Conservation (phyloP, 164 flowering plant species). For the Dillenia turbinata region DNA sequence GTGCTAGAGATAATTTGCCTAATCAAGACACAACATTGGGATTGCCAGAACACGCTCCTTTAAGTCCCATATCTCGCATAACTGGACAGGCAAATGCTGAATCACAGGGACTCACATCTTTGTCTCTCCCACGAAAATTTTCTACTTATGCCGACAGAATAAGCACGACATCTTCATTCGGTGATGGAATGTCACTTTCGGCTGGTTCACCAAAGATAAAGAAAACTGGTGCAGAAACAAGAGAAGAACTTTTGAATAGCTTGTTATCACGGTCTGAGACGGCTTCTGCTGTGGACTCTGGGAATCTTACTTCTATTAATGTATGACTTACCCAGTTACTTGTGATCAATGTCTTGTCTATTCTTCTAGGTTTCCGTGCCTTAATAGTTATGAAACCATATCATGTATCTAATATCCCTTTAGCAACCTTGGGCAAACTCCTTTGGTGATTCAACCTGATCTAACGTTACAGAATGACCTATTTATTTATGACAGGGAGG, state of each 20-base stretch:
- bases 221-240: slow-evolving; percentile 84
- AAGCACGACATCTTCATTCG: slow-evolving; percentile 60
- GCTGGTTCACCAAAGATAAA: slow-evolving; percentile 86
- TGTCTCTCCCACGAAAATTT: slow-evolving; percentile 48
- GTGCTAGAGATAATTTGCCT: slow-evolving; percentile 35
- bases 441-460: no score
- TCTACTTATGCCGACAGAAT: slow-evolving; percentile 92
- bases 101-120: slow-evolving; percentile 36
- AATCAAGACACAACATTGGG: slow-evolving; percentile 47
- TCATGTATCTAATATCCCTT: no score
- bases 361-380: no score
- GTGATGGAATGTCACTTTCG: slow-evolving; percentile 50
- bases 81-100: slow-evolving; percentile 44
- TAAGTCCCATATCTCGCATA: slow-evolving; percentile 33
- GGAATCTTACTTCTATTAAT: slow-evolving; percentile 33
- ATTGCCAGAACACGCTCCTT: slow-evolving; percentile 39
- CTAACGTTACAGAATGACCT: no score
- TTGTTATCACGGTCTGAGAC: slow-evolving; percentile 48
- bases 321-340: slow-evolving; percentile 29
- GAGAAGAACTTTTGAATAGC: slow-evolving; percentile 66
- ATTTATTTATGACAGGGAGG: slow-evolving; percentile 33
- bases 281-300: slow-evolving; percentile 34
- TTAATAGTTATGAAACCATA: no score
- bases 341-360: no score
- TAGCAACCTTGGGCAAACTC: no score